Base-by-base conservation (phyloP, 1,139 yeast species). In the Suzukiozyma palmioleophila region DNA sequence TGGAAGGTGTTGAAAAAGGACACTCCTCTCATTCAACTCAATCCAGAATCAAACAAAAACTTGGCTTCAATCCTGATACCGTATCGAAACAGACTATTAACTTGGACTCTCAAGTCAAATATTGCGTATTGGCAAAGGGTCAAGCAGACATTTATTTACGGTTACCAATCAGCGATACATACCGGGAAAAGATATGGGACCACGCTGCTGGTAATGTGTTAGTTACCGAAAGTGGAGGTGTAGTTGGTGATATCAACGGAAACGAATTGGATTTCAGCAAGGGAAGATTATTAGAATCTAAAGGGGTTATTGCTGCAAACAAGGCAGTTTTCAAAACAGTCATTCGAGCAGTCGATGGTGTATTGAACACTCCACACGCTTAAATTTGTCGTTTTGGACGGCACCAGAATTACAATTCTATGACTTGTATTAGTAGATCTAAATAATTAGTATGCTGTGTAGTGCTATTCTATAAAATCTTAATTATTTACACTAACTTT, bases 171-270 rank as follows among this genome's bases (percentile, higher is more conserved):
- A 80, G 76, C 48, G 74, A 78, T 38, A 64, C 75, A 3, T 92
- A 90, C 60, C 77, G 87, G 53, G 99, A 92, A 59, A 92, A 94
- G 64, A 89, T 92, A 44, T 92, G 98, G 98, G 99, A 92, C 61
- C 99, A 92, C 59, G 97, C 97, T 18, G 95, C 97, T 2, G 99
- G 98, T 5, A 84, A 85, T 51, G 71, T 90, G 10, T 75, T 92
- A 48, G 81, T 94, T 33, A 73, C 77, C 28, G 98, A 94, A 61
- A 86, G 95, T 51, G 97, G 97, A 35, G 98, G 98, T 8, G 61
- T 69, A 39, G 97, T 92, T 22, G 81, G 94, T 11, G 98, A 92
- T 57, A 79, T 90, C 55, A 59, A 75, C 41, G 95, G 97, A 9
- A 68, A 70, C 27, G 62, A 61, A n/a, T 74, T 92, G 46, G 80